A percentile compares a stretch with the other conserved stretches of the same genome.
These are phyloP conservation scores for Umbelopsis isabellina DNA, from an alignment of 192 early-diverging fungal genomes.

Conservation along the genomic window DNA sequence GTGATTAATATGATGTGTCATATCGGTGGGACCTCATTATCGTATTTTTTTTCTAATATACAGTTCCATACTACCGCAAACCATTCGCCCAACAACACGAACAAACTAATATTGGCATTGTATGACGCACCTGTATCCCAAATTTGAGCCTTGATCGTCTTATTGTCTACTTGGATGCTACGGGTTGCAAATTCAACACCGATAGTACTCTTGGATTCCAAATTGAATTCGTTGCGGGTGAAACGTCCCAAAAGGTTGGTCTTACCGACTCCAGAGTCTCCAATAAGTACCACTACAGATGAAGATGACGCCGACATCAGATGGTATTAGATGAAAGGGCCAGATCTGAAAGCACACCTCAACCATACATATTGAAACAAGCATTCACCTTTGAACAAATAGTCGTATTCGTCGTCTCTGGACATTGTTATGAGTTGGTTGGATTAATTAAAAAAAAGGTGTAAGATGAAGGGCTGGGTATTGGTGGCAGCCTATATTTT, in stretches of 20 bases:
- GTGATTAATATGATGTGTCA: not conserved
- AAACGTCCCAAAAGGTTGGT: conserved; percentile 97
- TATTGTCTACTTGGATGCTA: conserved; percentile 94
- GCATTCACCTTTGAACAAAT: conserved; percentile 76
- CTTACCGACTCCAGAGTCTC: conserved; percentile 71
- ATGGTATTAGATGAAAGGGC: not conserved
- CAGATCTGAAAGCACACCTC: no score
- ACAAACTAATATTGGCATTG: not conserved
- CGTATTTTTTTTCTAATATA: not conserved
- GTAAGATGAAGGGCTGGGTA: conserved; percentile 5
- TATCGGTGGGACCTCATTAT: not conserved
- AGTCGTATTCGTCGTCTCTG: conserved; percentile 78
- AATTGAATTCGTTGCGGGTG: conserved; percentile 97
- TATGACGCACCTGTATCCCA: conserved; percentile 91
- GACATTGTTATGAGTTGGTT: conserved; percentile 19
- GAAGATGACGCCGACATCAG: conserved; percentile 3
- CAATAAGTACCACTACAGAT: conserved; percentile 68
- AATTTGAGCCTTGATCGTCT: conserved; percentile 99
- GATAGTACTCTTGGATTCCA: conserved; percentile 98
- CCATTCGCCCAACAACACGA: conserved; percentile 23
- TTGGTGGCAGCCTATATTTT: not conserved
- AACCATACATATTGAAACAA: not conserved
- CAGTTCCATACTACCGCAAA: not conserved
- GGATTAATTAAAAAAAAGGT: not conserved
- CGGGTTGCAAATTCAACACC: conserved; percentile 98